A percentile compares a stretch with the other conserved stretches of the same genome.
Evolutionary conservation across 116 monocot genomes (phyloP).

Genomic region (Thalassia testudinum): DNA sequence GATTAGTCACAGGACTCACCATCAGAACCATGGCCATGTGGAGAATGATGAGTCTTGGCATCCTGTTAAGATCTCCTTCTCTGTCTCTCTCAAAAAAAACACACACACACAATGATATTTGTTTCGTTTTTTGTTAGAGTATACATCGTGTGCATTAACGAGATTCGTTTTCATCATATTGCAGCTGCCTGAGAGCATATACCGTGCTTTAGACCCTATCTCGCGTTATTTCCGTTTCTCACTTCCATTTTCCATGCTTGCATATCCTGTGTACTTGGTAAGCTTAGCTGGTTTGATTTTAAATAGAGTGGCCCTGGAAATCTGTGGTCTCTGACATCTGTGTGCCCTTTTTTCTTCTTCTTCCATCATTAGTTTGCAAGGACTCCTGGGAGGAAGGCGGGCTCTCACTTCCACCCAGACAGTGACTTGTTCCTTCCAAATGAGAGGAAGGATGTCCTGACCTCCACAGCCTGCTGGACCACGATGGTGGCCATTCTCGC

Average conservation of each 20-base stretch:
- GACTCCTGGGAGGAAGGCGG: conserved; percentile 50
- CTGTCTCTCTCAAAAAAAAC: no score
- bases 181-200: conserved; percentile 62
- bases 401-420: conserved; percentile 64
- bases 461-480: conserved; percentile 53
- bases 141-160: no score
- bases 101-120: no score
- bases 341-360: not conserved
- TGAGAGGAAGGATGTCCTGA: conserved; percentile 59
- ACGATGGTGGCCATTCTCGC: conserved; percentile 41
- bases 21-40: conserved; percentile 88
- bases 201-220: conserved; percentile 23
- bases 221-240: conserved; percentile 44
- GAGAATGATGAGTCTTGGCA: conserved; percentile 97
- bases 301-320: no score
- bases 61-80: conserved; percentile 34
- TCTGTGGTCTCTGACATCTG: not conserved
- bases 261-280: conserved; percentile 76
- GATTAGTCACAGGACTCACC: conserved; percentile 91
- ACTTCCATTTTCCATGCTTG: conserved; percentile 70
- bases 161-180: not conserved
- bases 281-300: conserved; percentile 4
- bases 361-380: conserved; percentile 10
- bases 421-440: conserved; percentile 60
- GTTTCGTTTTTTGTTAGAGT: no score